A percentile compares a stretch with the other conserved stretches of the same genome.
phyloP scores from a whole-genome alignment of 2,329 filamentous ascomycete genomes.

The Madurella fahalii region DNA sequence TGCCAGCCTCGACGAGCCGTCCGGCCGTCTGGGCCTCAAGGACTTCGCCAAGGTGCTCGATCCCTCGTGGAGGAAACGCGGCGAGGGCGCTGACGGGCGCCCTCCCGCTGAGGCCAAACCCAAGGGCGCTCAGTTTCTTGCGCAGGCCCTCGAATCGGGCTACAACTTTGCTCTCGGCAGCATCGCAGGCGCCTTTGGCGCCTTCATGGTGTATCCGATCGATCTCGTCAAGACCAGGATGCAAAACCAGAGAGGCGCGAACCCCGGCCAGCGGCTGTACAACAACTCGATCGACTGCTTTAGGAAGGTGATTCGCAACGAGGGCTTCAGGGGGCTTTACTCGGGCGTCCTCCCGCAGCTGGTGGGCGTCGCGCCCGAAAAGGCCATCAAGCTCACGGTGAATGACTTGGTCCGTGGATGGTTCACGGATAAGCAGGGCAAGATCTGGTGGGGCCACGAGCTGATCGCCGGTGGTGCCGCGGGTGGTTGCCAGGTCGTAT shows the following conservation, averaged over 20 bases:
- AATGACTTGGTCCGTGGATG: slow-evolving; percentile 84
- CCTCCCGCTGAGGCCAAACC: slow-evolving; percentile 46
- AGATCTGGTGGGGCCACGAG: slow-evolving; percentile 69
- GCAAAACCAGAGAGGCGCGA: slow-evolving; percentile 87
- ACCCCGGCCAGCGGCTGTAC: slow-evolving; percentile 83
- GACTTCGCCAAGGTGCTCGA: slow-evolving; percentile 97
- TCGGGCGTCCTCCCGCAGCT: slow-evolving; percentile 93
- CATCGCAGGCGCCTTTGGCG: slow-evolving; percentile 90
- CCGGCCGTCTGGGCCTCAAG: slow-evolving; percentile 71
- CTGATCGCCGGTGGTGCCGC: slow-evolving; percentile 83
- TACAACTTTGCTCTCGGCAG: slow-evolving; percentile 91
- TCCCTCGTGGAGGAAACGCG: slow-evolving; percentile 76
- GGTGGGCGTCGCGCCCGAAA: slow-evolving; percentile 96
- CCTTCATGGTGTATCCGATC: slow-evolving; percentile 99
- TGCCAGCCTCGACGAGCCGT: slow-evolving; percentile 84
- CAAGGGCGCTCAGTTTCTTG: slow-evolving; percentile 53
- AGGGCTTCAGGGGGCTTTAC: slow-evolving; percentile 85
- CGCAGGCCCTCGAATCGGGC: slow-evolving; percentile 66
- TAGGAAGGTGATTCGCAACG: slow-evolving; percentile 86
- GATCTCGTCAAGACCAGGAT: slow-evolving; percentile 97
- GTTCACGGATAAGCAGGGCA: slow-evolving; percentile 69
- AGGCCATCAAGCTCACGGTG: slow-evolving; percentile 98
- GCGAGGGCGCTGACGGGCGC: slow-evolving; percentile 45
- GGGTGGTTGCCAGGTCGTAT: slow-evolving; percentile 92
- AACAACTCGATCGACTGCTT: slow-evolving; percentile 97